Evolutionary conservation across 495 filamentous ascomycete genomes (phyloP).

Genomic region (Pyronema omphalodes): DNA sequence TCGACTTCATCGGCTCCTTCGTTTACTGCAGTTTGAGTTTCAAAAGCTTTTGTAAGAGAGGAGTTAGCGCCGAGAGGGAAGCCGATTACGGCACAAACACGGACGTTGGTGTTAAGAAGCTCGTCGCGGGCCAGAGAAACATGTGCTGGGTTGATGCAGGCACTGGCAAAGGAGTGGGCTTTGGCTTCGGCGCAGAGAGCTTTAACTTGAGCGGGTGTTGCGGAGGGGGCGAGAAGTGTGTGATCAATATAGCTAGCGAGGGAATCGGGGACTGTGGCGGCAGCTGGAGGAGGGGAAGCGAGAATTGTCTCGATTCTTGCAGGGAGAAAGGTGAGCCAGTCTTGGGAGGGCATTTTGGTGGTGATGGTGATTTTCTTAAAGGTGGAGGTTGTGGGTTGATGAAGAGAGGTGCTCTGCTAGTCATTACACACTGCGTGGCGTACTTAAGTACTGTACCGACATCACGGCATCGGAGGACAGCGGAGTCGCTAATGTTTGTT

Average conservation of each 20-base stretch:
- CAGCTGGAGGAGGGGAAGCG: background rate
- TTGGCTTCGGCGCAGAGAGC: conserved; percentile 44
- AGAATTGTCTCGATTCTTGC: background rate
- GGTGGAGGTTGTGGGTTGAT: no score
- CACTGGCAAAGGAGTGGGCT: conserved; percentile 37
- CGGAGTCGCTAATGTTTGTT: no score
- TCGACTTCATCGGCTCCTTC: conserved; percentile 47
- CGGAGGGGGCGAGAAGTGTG: conserved; percentile 40
- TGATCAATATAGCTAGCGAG: conserved; percentile 36
- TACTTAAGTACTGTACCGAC: no score
- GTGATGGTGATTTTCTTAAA: no score
- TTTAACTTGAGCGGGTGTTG: conserved; percentile 37
- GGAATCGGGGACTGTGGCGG: background rate
- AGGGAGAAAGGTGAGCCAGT: no score
- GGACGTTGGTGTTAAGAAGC: conserved; percentile 32
- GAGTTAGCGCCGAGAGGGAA: conserved; percentile 47
- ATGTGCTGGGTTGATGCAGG: conserved; percentile 18
- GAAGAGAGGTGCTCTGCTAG: no score
- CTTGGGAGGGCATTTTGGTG: no score
- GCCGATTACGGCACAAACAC: conserved; percentile 45
- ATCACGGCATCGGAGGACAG: no score
- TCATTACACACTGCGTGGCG: no score
- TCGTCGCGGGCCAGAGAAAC: conserved; percentile 36
- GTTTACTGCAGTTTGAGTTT: conserved; percentile 37
- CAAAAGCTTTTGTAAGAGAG: conserved; percentile 34